phyloP scores from a whole-genome alignment of 2,329 filamentous ascomycete genomes.

The Penicillium expansum region DNA sequence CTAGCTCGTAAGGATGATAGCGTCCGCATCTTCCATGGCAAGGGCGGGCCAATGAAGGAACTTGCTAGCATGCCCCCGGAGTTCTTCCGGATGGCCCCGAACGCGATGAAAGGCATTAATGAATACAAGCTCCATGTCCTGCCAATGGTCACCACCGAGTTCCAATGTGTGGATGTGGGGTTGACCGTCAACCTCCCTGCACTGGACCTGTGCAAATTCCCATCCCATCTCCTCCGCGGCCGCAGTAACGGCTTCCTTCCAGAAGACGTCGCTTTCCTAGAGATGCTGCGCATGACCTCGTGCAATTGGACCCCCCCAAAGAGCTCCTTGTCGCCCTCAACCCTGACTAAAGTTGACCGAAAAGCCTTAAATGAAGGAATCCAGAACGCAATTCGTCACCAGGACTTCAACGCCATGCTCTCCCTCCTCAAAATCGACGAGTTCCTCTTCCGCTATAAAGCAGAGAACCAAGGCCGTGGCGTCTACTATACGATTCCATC shows the following conservation, averaged over 20 bases:
- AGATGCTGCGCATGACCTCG: slow-evolving; percentile 36
- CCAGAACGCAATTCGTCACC: slow-evolving; percentile 36
- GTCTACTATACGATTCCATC: slow-evolving; percentile 30
- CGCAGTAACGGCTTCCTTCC: slow-evolving; percentile 29
- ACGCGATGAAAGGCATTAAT: slow-evolving; percentile 1
- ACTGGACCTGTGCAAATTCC: slow-evolving; percentile 24
- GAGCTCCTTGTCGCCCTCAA: neutral
- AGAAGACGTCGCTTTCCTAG: slow-evolving; percentile 33
- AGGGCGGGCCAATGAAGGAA: neutral
- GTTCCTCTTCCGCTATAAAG: slow-evolving; percentile 22
- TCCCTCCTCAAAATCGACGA: slow-evolving; percentile 42
- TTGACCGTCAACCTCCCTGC: slow-evolving; percentile 20
- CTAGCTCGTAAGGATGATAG: slow-evolving; percentile 19
- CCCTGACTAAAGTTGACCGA: slow-evolving; percentile 26
- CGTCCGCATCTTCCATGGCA: slow-evolving; percentile 17
- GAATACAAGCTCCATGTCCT: slow-evolving; percentile 24
- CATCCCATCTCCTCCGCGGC: slow-evolving; percentile 32
- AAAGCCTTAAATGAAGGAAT: slow-evolving; percentile 41
- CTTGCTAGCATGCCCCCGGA: neutral
- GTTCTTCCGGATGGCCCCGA: neutral
- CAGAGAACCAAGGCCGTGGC: neutral
- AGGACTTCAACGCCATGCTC: slow-evolving; percentile 32
- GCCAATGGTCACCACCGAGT: slow-evolving; percentile 19
- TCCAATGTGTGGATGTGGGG: slow-evolving; percentile 14
- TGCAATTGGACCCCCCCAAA: slow-evolving; percentile 5